Base-by-base conservation (phyloP, 768 basidiomycete genomes). In the Kwoniella dejecticola region DNA sequence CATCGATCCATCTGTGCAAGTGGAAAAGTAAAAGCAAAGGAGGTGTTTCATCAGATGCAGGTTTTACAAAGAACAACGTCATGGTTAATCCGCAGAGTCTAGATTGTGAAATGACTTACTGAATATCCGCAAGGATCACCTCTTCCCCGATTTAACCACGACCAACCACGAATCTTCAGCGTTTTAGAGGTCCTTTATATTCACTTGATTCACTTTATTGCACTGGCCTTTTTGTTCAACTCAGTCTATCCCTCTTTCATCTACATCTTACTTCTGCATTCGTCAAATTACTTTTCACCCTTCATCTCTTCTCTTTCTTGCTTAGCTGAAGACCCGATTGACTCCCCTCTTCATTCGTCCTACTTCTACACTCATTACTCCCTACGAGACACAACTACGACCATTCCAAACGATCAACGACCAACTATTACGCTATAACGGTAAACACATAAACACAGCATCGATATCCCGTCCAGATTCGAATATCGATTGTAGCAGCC, bases 361-460 rank as follows among this genome's bases (percentile, higher is more conserved):
- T 45, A 44, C 33, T 19, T 56, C 41, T 45, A 56, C 54, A 38
- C 33, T 56, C 54, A 45, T 56, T 56, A 56, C 54, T 44, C 54
- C 44, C 41, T 45, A 56, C 54, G 54, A 30, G 52, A 36, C 52
- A 53, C 52, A 40, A 38, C 36, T n/a, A 53, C 52, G 52, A 53
- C 30, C 46, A 47, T 26, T 24, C 46, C n/a, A 13, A 45, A 45
- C 42, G 42, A 41, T 15, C 17, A 23, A 45, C 44, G 44, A 45
- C 15, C 7, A 7, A 36, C 33, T 7, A 36, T 36, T 15, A 15
- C 33, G 15, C 15, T 15, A 36, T 36, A 36, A 36, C 33, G 33
- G 15, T 15, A n/a, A n/a, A n/a, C n/a, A n/a, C n/a, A n/a, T n/a
- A n/a, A n/a, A n/a, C n/a, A n/a, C n/a, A n/a, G n/a, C n/a, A n/a